phyloP scores from a whole-genome alignment of 345 rosid species.

The Nephelium lappaceum region DNA sequence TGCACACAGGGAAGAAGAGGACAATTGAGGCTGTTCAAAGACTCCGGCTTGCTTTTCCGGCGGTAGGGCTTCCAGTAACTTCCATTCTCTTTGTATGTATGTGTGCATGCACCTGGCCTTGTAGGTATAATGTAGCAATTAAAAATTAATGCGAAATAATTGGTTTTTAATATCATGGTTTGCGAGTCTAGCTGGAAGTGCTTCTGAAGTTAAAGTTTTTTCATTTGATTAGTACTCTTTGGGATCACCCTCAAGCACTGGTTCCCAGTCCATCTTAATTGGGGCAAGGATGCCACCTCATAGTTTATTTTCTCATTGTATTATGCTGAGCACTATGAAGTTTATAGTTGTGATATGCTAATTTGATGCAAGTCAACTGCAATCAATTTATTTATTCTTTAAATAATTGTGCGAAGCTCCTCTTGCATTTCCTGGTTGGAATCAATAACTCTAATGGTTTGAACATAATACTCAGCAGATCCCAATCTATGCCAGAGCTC shows the following conservation, averaged over 20 bases:
- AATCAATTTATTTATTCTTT: constrained; percentile 6
- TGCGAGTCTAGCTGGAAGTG: background rate
- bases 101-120: background rate
- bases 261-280: background rate
- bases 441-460: constrained; percentile 8
- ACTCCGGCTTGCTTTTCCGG: constrained; percentile 90
- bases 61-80: constrained; percentile 42
- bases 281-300: background rate
- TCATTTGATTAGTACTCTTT: background rate
- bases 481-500: constrained; percentile 91
- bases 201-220: background rate
- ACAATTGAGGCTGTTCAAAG: constrained; percentile 83
- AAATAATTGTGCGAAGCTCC: background rate
- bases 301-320: background rate
- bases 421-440: constrained; percentile 11
- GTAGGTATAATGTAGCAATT: background rate
- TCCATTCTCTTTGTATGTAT: background rate
- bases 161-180: background rate
- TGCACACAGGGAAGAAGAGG: constrained; percentile 82
- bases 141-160: background rate
- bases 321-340: background rate
- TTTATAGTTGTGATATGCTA: background rate
- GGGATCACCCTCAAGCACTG: background rate
- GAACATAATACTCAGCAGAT: constrained; percentile 45
- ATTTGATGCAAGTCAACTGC: background rate